phyloP scores from a whole-genome alignment of 164 flowering plant genomes.

The Aristolochia contorta region DNA sequence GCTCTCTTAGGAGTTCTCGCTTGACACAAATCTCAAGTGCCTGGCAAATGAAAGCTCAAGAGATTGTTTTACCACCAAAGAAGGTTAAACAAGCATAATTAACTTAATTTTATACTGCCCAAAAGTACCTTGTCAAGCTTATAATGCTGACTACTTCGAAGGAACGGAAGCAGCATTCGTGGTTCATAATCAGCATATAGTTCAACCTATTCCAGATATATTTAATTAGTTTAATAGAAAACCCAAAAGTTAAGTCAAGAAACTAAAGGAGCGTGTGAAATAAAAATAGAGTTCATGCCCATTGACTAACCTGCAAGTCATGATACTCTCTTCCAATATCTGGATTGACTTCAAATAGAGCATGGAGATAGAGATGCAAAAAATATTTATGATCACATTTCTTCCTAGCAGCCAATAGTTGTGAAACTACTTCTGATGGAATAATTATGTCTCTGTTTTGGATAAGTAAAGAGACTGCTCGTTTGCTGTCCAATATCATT shows the following conservation, averaged over 20 bases:
- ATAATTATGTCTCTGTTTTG: slow-evolving; percentile 61
- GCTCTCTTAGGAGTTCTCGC: slow-evolving; percentile 74
- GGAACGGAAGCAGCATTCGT: slow-evolving; percentile 86
- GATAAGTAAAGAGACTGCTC: slow-evolving; percentile 67
- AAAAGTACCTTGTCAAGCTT: slow-evolving; percentile 80
- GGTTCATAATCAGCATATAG: slow-evolving; percentile 90
- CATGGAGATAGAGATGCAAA: slow-evolving; percentile 80
- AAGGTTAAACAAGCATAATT: neutral
- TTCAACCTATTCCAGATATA: slow-evolving; percentile 54
- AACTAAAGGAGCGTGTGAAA: neutral
- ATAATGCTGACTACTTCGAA: slow-evolving; percentile 94
- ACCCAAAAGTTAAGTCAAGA: neutral
- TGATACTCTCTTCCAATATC: slow-evolving; percentile 90
- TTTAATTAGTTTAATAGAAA: neutral
- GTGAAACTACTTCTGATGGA: slow-evolving; percentile 72
- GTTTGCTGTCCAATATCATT: slow-evolving; percentile 83
- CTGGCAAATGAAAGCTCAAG: slow-evolving; percentile 28
- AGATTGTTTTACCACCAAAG: neutral
- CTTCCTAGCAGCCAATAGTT: slow-evolving; percentile 48
- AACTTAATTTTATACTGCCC: neutral
- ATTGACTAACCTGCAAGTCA: slow-evolving; percentile 78
- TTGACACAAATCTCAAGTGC: slow-evolving; percentile 77
- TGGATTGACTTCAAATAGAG: slow-evolving; percentile 66
- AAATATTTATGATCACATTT: slow-evolving; percentile 67
- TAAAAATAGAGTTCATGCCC: neutral